Base-by-base conservation (phyloP, 2,329 filamentous ascomycete genomes). In the Venturia effusa region DNA sequence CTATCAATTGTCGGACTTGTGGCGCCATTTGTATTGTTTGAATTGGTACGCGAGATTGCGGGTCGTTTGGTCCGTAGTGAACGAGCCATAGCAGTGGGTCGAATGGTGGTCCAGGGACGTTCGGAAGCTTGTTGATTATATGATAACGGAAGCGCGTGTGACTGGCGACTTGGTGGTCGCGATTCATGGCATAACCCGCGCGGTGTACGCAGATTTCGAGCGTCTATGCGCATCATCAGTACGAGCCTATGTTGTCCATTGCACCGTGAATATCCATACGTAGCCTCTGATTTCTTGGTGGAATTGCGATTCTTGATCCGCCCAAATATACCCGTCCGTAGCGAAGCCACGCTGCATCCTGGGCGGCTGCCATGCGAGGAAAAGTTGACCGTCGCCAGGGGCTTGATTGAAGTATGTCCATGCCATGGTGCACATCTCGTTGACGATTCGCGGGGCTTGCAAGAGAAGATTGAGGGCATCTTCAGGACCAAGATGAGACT, bases 321-420 rank as follows among this genome's bases (percentile, higher is more conserved):
- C 87, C 92, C 92, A 99, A 22, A 97, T 81, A 74, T 92, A 95
- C 59, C 94, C 94, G 78, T 99, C 93, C 41, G 89, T 96, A 10
- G 93, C 87, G 72, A 92, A 96, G 70, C 86, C 88, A 1, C 83
- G 86, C 64, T 89, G 76, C 65, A 87, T 84, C 69, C 87, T 83
- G 62, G 71, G 71, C 1, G 93, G 89, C 74, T 97, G 92, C 93
- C 93, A 97, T 62, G 89, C 88, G 67, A 97, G 81, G 72, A 94
- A 84, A 55, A 96, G 83, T 10, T 87, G 88, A 64, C 92, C 92
- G 75, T 96, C 90, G 62, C 82, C 69, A 19, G 74, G 82, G 13
- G 93, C 93, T 62, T 86, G 84, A 70, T 94, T 86, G 64, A 97
- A 84, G 74, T 93, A 96, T 57, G 89, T 92, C 93, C 93, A 99